Evolutionary conservation across 2,329 filamentous ascomycete genomes (phyloP).

Genomic region (Fusarium sp.): DNA sequence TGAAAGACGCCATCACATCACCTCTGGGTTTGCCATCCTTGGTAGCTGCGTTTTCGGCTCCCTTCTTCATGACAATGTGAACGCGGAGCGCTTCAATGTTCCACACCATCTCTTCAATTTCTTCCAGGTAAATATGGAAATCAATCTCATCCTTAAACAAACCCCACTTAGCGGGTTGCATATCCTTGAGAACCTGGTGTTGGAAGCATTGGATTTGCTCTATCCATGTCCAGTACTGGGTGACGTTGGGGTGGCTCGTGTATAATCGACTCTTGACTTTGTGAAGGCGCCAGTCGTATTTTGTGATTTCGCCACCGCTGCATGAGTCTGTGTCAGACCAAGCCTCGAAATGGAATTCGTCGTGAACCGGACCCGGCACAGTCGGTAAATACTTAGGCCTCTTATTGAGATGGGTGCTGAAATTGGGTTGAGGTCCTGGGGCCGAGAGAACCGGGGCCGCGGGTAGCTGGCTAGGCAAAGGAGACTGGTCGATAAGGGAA

Average conservation of each 20-base stretch:
- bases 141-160: conserved; percentile 65
- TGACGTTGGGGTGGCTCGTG: conserved; percentile 63
- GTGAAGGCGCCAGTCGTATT: conserved; percentile 66
- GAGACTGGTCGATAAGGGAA: conserved; percentile 50
- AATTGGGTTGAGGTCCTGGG: conserved; percentile 20
- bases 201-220: conserved; percentile 60
- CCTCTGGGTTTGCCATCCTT: conserved; percentile 58
- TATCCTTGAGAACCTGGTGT: conserved; percentile 67
- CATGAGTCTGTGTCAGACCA: conserved; percentile 68
- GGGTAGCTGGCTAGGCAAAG: conserved; percentile 40
- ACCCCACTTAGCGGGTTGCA: conserved; percentile 63
- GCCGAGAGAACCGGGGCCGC: conserved; percentile 10
- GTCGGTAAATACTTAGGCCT: conserved; percentile 46
- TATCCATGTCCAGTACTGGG: conserved; percentile 71
- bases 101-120: conserved; percentile 63
- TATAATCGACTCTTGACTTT: conserved; percentile 66
- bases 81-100: conserved; percentile 60
- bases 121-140: conserved; percentile 64
- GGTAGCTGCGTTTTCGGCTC: conserved; percentile 42
- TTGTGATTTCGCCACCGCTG: conserved; percentile 60
- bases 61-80: conserved; percentile 57
- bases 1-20: conserved; percentile 67
- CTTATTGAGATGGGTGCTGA: conserved; percentile 46
- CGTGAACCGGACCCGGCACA: conserved; percentile 36
- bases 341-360: conserved; percentile 62